Base-by-base conservation (phyloP, 2,329 filamentous ascomycete species). In the Xylaria sp. region DNA sequence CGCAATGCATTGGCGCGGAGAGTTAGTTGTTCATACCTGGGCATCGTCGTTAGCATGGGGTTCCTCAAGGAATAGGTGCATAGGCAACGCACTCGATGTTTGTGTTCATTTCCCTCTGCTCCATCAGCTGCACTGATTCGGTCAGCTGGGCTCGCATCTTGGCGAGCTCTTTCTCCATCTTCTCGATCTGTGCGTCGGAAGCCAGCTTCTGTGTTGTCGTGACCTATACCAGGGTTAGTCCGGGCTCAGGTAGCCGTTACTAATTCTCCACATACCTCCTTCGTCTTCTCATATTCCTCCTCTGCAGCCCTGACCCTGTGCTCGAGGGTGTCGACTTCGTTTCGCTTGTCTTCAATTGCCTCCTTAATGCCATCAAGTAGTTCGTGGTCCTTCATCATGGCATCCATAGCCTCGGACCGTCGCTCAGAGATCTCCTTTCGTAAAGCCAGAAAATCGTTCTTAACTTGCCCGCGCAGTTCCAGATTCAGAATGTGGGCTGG, bases 131-230 rank as follows among this genome's bases (percentile, higher is more conserved):
- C 48, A 97, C 89, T 29, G 87, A 92, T 71, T 97, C 93, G 2
- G 85, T 88, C 24, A 97, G 78, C 9, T 88, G 88, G 2, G 88
- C 84, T 39, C 92, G 84, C 91, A 97, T 96, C 71, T 92, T 91
- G 43, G 90, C 89, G n/a, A 99, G 78, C 71, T 99, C 92, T 74
- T 96, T 97, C 75, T 99, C 94, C 88, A 97, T 95, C 78, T 94
- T 94, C 74, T 99, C 94, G 66, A 99, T 96, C 72, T 97, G 93
- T 7, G 92, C 86, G 70, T 97, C 94, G 2, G 88, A 91, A 7
- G 87, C 88, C 70, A 93, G 84, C 75, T 95, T 95, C 71, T 96
- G 91, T 17, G 92, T 90, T 42, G 84, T 90, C 7, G 90, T 93
- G 54, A 83, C 75, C 69, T 71, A 40, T n/a, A 39, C 29, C 4